Evolutionary conservation across 2,329 filamentous ascomycete species (phyloP).

Genomic region (Claviceps quebecensis): DNA sequence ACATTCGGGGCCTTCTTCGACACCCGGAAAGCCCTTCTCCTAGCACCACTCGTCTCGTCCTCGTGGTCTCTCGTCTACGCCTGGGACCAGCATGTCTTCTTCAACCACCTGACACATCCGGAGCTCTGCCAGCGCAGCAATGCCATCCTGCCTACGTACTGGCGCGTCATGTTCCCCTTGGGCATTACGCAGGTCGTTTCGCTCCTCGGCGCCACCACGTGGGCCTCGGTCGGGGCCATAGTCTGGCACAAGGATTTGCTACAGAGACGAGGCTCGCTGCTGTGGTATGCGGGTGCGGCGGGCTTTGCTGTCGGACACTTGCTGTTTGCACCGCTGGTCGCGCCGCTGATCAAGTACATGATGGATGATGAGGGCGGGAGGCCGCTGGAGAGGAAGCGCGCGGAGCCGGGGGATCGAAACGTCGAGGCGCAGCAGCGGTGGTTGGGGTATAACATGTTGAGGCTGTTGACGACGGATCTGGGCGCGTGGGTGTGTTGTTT

Average conservation of each 20-base stretch:
- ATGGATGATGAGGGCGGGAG: slow-evolving; percentile 13
- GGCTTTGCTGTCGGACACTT: slow-evolving; percentile 19
- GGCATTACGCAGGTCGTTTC: slow-evolving; percentile 20
- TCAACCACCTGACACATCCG: slow-evolving; percentile 20
- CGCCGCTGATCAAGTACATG: slow-evolving; percentile 17
- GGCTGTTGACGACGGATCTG: slow-evolving; percentile 21
- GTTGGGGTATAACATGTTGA: slow-evolving; percentile 17
- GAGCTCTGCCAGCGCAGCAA: slow-evolving; percentile 18
- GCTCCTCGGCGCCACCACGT: slow-evolving; percentile 21
- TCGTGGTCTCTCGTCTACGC: slow-evolving; percentile 32
- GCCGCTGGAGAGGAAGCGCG: slow-evolving; percentile 5
- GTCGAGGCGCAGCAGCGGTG: slow-evolving; percentile 18
- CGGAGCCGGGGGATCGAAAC: slow-evolving; percentile 11
- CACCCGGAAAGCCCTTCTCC: slow-evolving; percentile 23
- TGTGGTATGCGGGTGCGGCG: slow-evolving; percentile 21
- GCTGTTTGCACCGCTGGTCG: slow-evolving; percentile 19
- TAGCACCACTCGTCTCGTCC: slow-evolving; percentile 32
- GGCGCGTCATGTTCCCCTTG: slow-evolving; percentile 24
- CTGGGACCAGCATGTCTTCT: slow-evolving; percentile 29
- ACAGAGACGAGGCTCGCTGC: slow-evolving; percentile 11
- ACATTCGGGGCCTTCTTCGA: slow-evolving; percentile 24
- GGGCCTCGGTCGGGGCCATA: slow-evolving; percentile 15
- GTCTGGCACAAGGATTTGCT: slow-evolving; percentile 12
- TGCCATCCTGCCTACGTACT: slow-evolving; percentile 28
- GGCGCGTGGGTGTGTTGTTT: slow-evolving; percentile 19